Percentiles rank a stretch among this genome's conserved stretches.
These are phyloP conservation scores for Epichloe glyceriae DNA, from an alignment of 2,329 filamentous ascomycete species.

Conservation along the genomic window DNA sequence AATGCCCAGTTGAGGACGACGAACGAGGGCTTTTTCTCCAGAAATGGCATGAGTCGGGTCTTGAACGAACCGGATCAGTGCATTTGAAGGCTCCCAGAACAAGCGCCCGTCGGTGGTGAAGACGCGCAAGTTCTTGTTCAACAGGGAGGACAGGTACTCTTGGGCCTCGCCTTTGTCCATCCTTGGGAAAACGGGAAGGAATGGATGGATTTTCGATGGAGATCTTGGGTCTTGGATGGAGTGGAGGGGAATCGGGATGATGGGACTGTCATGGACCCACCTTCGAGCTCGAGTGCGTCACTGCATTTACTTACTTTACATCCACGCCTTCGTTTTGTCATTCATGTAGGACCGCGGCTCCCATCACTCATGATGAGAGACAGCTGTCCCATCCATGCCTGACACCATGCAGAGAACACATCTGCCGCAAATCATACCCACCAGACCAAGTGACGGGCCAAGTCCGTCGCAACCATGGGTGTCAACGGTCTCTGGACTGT, in stretches of 20 bases:
- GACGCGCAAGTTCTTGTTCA: constrained; percentile 69
- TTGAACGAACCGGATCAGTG: constrained; percentile 66
- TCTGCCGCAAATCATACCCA: neutral
- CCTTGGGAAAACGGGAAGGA: neutral
- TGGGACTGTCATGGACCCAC: neutral
- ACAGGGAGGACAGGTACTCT: constrained; percentile 48
- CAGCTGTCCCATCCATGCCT: neutral
- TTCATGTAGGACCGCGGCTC: neutral
- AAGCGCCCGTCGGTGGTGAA: constrained; percentile 72
- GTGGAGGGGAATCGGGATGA: neutral
- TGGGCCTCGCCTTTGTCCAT: constrained; percentile 41
- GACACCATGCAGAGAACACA: neutral
- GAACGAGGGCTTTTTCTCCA: neutral
- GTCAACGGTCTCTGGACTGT: constrained; percentile 97
- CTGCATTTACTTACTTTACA: neutral
- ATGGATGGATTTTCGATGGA: neutral
- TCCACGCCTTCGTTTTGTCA: neutral
- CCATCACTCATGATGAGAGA: neutral
- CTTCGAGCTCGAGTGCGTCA: constrained; percentile 1
- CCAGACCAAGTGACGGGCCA: neutral
- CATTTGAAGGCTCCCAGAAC: constrained; percentile 86
- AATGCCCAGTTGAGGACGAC: too few relatives aligned
- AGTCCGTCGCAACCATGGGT: constrained; percentile 53
- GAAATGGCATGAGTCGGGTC: too few relatives aligned
- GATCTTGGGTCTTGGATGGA: neutral